phyloP scores from a whole-genome alignment of 1,284 basidiomycete genomes.

The Cryptococcus maquisensis region DNA sequence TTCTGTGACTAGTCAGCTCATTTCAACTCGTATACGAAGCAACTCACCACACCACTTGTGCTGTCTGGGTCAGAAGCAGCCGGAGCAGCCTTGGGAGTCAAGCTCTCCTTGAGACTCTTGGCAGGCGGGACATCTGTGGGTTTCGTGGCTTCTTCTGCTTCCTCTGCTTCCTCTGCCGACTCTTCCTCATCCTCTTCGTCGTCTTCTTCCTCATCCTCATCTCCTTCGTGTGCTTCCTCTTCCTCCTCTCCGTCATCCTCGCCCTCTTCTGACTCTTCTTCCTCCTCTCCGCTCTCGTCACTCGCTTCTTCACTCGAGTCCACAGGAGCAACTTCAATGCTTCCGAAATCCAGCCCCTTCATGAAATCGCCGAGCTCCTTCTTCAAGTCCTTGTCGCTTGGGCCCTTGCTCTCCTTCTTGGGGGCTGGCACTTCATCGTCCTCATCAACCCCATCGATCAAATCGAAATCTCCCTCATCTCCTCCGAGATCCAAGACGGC shows the following conservation, averaged over 20 bases:
- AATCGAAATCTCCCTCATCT: conserved; percentile 54
- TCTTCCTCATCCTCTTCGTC: conserved; percentile 38
- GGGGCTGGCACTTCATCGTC: conserved; percentile 42
- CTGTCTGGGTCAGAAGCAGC: conserved; percentile 15
- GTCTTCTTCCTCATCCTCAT: conserved; percentile 25
- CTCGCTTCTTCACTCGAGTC: conserved; percentile 24
- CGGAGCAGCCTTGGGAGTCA: conserved; percentile 2
- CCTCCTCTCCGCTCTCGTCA: conserved; percentile 26
- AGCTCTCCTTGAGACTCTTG: neutral
- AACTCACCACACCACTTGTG: conserved; percentile 25
- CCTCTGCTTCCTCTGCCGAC: conserved; percentile 34
- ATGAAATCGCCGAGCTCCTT: conserved; percentile 61
- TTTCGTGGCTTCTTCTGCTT: conserved; percentile 7
- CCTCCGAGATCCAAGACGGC: conserved; percentile 56
- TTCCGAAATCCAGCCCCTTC: conserved; percentile 53
- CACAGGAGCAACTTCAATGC: conserved; percentile 16
- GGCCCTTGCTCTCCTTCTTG: conserved; percentile 6
- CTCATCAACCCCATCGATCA: conserved; percentile 52
- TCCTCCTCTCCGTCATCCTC: conserved; percentile 44
- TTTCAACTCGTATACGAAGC: neutral
- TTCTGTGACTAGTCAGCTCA: conserved; percentile 7
- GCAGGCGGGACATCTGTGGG: neutral
- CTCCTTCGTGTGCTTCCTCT: conserved; percentile 34
- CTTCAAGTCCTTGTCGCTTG: conserved; percentile 49
- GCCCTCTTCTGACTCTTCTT: conserved; percentile 29